Base-by-base conservation (phyloP, 805 yeast species). In the Teunomyces tritomae region DNA sequence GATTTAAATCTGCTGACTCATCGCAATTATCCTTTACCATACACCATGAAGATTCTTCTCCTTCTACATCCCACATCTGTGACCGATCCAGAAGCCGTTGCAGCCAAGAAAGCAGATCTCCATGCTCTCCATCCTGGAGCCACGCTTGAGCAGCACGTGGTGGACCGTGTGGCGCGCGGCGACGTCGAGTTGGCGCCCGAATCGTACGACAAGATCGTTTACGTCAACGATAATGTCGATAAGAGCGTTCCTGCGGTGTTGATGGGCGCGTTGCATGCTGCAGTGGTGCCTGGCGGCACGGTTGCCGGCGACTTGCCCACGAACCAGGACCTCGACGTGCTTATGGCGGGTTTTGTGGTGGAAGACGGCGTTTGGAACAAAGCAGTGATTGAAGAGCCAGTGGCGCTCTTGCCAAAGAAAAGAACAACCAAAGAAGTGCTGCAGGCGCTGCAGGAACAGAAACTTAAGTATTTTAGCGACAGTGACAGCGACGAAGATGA, bases 1-100 rank as follows among this genome's bases (percentile, higher is more conserved):
- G n/a, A n/a, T n/a, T n/a, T 33, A 33, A 33, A 20, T 20, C 24
- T 20, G 24, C 24, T 20, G 24, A 20, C 24, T 20, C 24, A 20
- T 20, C 24, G 24, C 24, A 20, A 20, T 30, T 13, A 30, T 30
- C 34, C 8, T n/a, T 9, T 8, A 32, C 14, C 9, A 32, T 29
- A 20, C 14, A 39, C 16, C 17, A 53, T 61, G 49, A 55, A 54
- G 39, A 60, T 65, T 24, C 64, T 83, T 46, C 63, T 84, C 26
- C 68, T 84, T 43, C 72, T 84, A 46, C 89, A 84, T 57, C 89
- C 89, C 14, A 84, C 87, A 6, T 75, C 80, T 42, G 87, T 84
- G 9, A 78, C 84, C 0, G 75, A 77, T 34, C 84, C 83, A 39
- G 68, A 62, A 3, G 46, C 67, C 14, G 80, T 83, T 14, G 74